Evolutionary conservation across 2,329 filamentous ascomycete species (phyloP).

Genomic region (Aureobasidium sp.): DNA sequence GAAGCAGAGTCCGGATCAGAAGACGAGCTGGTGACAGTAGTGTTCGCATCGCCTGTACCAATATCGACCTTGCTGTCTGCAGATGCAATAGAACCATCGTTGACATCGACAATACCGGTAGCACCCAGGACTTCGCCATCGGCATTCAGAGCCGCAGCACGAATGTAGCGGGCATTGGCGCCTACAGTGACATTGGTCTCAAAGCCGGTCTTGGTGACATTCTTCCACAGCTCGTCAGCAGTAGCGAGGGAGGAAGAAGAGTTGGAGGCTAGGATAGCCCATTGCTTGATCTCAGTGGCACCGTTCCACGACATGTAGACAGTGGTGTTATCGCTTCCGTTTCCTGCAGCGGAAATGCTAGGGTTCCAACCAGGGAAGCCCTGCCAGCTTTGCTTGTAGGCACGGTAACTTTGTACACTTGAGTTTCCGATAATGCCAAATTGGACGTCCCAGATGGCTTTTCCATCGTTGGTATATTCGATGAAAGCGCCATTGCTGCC

Average conservation of each 20-base stretch:
- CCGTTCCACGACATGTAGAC: slow-evolving; percentile 16
- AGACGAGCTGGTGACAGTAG: slow-evolving; percentile 1
- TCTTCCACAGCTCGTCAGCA: slow-evolving; percentile 10
- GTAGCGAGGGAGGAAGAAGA: slow-evolving; percentile 3
- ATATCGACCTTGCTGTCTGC: neutral
- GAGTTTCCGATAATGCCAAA: slow-evolving; percentile 32
- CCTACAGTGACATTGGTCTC: slow-evolving; percentile 14
- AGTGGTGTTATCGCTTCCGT: slow-evolving; percentile 7
- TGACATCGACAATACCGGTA: slow-evolving; percentile 14
- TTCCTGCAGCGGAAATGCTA: slow-evolving; percentile 10
- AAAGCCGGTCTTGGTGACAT: slow-evolving; percentile 14
- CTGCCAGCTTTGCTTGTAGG: slow-evolving; percentile 31
- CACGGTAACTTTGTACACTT: slow-evolving; percentile 39
- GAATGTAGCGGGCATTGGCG: slow-evolving; percentile 13
- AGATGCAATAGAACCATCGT: neutral
- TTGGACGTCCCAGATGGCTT: slow-evolving; percentile 44
- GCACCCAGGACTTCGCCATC: slow-evolving; percentile 14
- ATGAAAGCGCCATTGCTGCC: slow-evolving; percentile 33
- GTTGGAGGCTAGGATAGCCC: slow-evolving; percentile 14
- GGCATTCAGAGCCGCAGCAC: slow-evolving; percentile 17
- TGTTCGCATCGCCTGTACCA: slow-evolving; percentile 2
- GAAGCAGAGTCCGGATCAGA: neutral
- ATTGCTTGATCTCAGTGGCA: slow-evolving; percentile 14
- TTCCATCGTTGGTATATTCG: slow-evolving; percentile 36
- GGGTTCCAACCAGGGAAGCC: slow-evolving; percentile 9